These are phyloP conservation scores for Cryptococcus sp. DNA, from an alignment of 1,284 basidiomycete genomes.

Conservation along the genomic window DNA sequence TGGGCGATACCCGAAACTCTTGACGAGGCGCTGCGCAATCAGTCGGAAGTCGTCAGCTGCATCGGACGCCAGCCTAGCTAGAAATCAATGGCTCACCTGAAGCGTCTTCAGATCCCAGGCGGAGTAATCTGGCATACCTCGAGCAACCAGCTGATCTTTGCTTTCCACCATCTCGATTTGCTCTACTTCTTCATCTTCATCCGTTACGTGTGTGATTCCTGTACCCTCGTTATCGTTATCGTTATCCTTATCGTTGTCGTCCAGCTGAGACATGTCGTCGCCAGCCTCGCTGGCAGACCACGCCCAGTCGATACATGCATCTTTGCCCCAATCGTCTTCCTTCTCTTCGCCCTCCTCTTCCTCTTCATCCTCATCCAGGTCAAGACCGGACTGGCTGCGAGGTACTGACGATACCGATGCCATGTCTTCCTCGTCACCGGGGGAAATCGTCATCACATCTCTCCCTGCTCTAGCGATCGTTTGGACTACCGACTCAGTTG, in stretches of 20 bases:
- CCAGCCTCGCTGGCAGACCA: neutral
- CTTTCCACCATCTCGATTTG: constrained; percentile 6
- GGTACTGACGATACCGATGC: constrained; percentile 30
- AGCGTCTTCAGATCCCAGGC: constrained; percentile 40
- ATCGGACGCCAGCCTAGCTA: neutral
- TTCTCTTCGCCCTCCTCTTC: constrained; percentile 11
- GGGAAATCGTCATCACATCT: no score
- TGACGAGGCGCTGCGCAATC: constrained; percentile 13
- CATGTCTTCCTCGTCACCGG: neutral
- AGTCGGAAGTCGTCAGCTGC: neutral
- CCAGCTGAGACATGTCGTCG: constrained; percentile 1
- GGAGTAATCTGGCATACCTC: constrained; percentile 47
- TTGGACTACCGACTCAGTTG: constrained; percentile 1
- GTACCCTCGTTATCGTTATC: constrained; percentile 6
- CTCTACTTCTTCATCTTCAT: constrained; percentile 17
- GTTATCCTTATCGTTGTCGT: neutral
- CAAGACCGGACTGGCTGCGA: constrained; percentile 31
- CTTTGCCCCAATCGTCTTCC: constrained; percentile 29
- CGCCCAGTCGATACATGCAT: constrained; percentile 25
- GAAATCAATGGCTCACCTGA: constrained; percentile 30
- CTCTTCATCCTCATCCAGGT: constrained; percentile 16
- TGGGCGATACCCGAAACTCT: constrained; percentile 40
- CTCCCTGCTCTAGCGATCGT: no score
- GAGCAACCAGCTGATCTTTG: constrained; percentile 20
- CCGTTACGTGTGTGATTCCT: constrained; percentile 1